Conservation (phyloP, 768 basidiomycete genomes). For the Favolaschia claudopus region DNA sequence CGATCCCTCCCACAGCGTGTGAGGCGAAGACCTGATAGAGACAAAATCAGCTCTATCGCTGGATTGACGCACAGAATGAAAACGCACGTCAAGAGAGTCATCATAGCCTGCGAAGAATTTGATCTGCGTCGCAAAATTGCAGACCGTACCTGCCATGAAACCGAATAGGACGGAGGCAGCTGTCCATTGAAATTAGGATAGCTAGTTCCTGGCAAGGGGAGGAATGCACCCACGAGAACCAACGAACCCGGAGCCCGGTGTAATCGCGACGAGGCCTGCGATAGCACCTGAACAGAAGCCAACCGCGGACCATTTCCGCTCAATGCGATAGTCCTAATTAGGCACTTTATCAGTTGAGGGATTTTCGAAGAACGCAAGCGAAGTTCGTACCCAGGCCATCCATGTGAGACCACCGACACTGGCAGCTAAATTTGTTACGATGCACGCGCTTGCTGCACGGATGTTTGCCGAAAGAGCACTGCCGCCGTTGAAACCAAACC, state of each 20-base stretch:
- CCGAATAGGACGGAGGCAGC: conserved; percentile 91
- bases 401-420: conserved; percentile 87
- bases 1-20: conserved; percentile 79
- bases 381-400: conserved; percentile 80
- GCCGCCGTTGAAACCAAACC: conserved; percentile 97
- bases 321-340: conserved; percentile 86
- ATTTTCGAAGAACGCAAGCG: not conserved
- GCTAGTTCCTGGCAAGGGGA: not conserved
- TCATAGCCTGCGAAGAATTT: conserved; percentile 84
- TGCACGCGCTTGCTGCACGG: conserved; percentile 86
- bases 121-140: conserved; percentile 94
- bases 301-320: conserved; percentile 92
- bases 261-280: conserved; percentile 88
- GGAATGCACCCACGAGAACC: conserved; percentile 64
- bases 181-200: conserved; percentile 28
- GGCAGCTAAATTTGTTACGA: conserved; percentile 93
- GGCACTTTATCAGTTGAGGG: not conserved
- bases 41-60: not conserved
- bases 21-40: conserved; percentile 84
- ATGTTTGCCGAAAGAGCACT: conserved; percentile 89
- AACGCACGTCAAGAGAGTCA: conserved; percentile 78
- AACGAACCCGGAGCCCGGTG: conserved; percentile 84
- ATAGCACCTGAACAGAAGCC: conserved; percentile 97
- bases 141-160: conserved; percentile 80
- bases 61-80: not conserved